Conservation (phyloP, 2,329 filamentous ascomycete genomes). For the Trichoderma atroviride region DNA sequence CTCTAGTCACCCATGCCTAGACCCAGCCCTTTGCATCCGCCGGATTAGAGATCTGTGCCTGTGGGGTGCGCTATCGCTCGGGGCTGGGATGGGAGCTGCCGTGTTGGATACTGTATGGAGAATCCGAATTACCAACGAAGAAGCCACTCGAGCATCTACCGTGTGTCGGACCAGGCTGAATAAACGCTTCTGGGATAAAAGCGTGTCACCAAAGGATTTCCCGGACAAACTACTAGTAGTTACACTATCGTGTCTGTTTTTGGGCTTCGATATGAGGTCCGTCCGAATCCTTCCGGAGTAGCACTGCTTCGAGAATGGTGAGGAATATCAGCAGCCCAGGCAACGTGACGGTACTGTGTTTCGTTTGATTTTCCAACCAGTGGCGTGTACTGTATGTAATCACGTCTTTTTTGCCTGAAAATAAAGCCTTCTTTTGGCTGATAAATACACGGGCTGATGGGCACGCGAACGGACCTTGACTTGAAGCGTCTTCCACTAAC, state of each 20-base stretch:
- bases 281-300: neutral
- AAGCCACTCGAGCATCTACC: neutral
- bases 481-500: neutral
- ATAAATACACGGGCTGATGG: constrained; percentile 11
- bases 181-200: neutral
- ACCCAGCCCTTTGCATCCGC: constrained; percentile 17
- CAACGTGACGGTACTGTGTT: neutral
- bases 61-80: constrained; percentile 22
- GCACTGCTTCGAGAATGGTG: neutral
- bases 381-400: constrained; percentile 14
- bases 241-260: neutral
- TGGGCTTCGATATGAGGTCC: neutral
- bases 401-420: neutral
- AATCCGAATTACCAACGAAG: neutral
- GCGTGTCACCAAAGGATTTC: neutral
- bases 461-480: neutral
- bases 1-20: constrained; percentile 8
- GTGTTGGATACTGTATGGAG: constrained; percentile 22
- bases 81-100: constrained; percentile 2
- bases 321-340: neutral
- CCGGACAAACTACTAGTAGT: neutral
- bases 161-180: neutral
- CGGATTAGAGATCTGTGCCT: constrained; percentile 18
- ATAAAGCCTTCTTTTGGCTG: constrained; percentile 9
- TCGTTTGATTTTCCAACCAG: neutral